Conservation (phyloP, 2,329 filamentous ascomycete species). For the Ophiocordyceps australis region DNA sequence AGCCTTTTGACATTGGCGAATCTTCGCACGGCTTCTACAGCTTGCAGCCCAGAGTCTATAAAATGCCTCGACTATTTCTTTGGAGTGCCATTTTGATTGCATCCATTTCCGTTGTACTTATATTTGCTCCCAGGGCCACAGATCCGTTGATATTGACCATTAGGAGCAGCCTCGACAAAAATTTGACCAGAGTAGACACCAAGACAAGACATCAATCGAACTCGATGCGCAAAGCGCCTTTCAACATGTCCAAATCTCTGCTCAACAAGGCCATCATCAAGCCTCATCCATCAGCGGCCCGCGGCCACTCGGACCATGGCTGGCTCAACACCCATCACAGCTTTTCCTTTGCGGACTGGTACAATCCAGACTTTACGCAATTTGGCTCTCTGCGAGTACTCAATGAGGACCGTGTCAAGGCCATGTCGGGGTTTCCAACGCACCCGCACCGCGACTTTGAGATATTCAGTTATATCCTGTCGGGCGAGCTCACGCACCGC, state of each 20-base stretch:
- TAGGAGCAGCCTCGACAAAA: conserved; percentile 3
- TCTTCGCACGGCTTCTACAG: neutral
- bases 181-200: no score
- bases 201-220: no score
- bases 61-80: no score
- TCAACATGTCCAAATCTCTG: conserved; percentile 38
- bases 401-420: conserved; percentile 71
- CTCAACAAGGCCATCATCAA: conserved; percentile 54
- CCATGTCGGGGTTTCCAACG: conserved; percentile 62
- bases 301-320: conserved; percentile 66
- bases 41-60: no score
- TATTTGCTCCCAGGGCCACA: conserved; percentile 9
- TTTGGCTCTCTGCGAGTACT: conserved; percentile 70
- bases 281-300: conserved; percentile 50
- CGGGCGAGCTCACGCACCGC: conserved; percentile 70
- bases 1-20: neutral
- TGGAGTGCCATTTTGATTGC: conserved; percentile 17
- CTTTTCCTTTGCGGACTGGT: conserved; percentile 63
- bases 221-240: conserved; percentile 19
- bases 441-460: conserved; percentile 77
- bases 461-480: conserved; percentile 80
- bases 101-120: conserved; percentile 18
- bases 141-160: conserved; percentile 3
- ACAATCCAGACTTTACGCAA: conserved; percentile 45
- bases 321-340: conserved; percentile 82